Evolutionary conservation across 768 basidiomycete species (phyloP).

Genomic region (Lyophyllum decastes): DNA sequence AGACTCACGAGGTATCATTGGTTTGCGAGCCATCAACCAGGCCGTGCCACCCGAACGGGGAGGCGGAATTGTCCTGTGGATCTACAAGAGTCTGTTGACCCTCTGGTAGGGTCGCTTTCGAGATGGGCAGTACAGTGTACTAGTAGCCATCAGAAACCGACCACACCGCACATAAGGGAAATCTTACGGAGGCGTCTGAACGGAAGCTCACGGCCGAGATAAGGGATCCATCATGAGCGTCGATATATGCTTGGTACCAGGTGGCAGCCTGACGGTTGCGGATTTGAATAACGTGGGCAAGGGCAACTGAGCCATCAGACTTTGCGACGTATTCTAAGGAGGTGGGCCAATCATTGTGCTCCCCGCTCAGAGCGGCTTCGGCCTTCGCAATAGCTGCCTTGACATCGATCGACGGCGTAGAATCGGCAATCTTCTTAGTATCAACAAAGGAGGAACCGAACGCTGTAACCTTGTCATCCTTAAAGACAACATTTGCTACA

Average conservation of each 20-base stretch:
- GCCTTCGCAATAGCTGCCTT: conserved; percentile 36
- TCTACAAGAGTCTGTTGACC: background rate
- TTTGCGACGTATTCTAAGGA: conserved; percentile 41
- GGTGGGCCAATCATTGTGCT: conserved; percentile 38
- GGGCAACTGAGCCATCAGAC: conserved; percentile 35
- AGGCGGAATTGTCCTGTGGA: background rate
- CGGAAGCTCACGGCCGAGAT: background rate
- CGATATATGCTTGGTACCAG: background rate
- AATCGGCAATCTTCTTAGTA: conserved; percentile 31
- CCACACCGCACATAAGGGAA: background rate
- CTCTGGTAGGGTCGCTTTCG: background rate
- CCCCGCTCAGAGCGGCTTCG: conserved; percentile 36
- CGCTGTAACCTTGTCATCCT: conserved; percentile 16
- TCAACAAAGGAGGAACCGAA: conserved; percentile 52
- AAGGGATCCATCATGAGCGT: background rate
- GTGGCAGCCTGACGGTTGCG: conserved; percentile 19
- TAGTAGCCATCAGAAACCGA: background rate
- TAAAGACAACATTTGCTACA: conserved; percentile 19
- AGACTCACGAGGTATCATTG: background rate
- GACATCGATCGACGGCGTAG: conserved; percentile 35
- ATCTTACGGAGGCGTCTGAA: background rate
- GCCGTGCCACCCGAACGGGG: background rate
- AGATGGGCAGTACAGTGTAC: background rate
- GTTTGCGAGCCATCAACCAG: background rate
- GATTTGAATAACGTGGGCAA: conserved; percentile 40